Base-by-base conservation (phyloP, 768 basidiomycete species). In the Wakefieldia striispora region DNA sequence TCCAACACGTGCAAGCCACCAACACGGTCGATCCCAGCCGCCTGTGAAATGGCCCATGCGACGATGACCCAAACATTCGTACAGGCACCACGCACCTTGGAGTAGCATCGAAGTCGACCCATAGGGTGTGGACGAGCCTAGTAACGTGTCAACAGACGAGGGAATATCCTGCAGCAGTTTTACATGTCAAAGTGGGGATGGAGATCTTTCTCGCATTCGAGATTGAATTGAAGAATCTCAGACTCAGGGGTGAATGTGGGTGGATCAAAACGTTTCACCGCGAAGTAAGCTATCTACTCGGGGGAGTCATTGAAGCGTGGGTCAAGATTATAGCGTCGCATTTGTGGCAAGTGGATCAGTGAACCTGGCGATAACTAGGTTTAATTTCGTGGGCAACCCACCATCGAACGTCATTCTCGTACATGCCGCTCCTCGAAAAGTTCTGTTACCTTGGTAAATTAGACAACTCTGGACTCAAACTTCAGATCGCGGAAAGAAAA, bases 241-340 rank as follows among this genome's bases (percentile, higher is more conserved):
- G 47, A 45, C 56, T 54, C 60, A 65, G 60, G 57, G 62, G 43
- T 43, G 59, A 51, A 26, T n/a, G 7, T 37, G 27, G 35, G 63
- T 65, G 57, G 62, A 51, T 65, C 57, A 47, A 50, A 61, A 57
- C 43, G 45, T 60, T 61, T 63, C 61, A 58, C 48, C 50, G 50
- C 49, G 50, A 47, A 45, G 56, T 40, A 43, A 53, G 57, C 23
- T n/a, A 35, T 41, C 38, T 21, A n/a, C 42, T 36, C 42, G 45
- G 50, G 43, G 44, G 47, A 54, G 45, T 40, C 50, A 47, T 14
- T 36, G 39, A 35, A 50, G 47, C 20, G 50, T 52, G 58, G 51
- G 48, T 55, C 51, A 41, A 49, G 40, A 37, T 45, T 26, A 43
- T 43, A 9, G 37, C 19, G 31, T 14, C 20, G 33, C 33, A 20